Evolutionary conservation across 202 grass and related monocot genomes (phyloP).

Genomic region (Saccharum hybrid): DNA sequence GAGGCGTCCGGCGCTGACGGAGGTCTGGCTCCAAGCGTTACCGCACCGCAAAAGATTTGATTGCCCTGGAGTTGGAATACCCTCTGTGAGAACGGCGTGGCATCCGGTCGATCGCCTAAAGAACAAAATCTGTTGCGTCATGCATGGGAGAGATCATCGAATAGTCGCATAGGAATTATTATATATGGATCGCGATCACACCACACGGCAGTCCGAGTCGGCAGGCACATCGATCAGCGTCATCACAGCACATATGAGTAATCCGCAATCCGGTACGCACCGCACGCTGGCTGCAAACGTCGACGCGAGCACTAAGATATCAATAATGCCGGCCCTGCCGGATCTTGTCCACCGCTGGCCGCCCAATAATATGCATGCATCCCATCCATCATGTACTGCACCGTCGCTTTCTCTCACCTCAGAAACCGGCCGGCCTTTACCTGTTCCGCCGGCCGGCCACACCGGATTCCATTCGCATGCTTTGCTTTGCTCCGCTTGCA

Average conservation of each 20-base stretch:
- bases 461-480: neutral
- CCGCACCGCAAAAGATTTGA: neutral
- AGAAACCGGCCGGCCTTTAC: neutral
- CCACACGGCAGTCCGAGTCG: no score
- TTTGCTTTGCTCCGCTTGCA: neutral
- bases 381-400: no score
- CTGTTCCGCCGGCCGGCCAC: neutral
- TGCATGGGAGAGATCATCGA: neutral
- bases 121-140: neutral
- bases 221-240: no score
- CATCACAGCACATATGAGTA: no score
- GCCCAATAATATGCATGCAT: no score
- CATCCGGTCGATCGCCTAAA: neutral
- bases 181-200: no score
- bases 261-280: neutral
- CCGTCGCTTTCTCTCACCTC: neutral
- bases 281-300: slow-evolving; percentile 16
- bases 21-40: no score
- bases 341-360: slow-evolving; percentile 35
- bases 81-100: neutral
- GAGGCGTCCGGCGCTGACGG: no score
- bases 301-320: neutral
- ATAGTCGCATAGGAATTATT: neutral
- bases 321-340: slow-evolving; percentile 30
- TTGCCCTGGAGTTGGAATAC: neutral